Evolutionary conservation across 257 asterid species (phyloP).

Genomic region (Solanum medicagineum): DNA sequence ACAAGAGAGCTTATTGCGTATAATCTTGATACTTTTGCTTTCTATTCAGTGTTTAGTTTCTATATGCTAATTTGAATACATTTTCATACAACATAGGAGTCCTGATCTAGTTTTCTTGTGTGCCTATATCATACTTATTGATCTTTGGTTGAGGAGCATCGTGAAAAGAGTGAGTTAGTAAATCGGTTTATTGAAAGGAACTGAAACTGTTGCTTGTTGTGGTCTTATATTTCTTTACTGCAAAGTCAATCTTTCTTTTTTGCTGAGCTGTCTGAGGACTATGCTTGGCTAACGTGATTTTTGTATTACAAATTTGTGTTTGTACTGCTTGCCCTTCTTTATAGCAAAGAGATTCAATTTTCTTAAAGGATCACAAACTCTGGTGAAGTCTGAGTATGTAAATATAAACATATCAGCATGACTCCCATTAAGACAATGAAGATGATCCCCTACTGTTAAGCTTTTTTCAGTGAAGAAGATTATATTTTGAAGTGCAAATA

Average conservation of each 20-base stretch:
- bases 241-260: background rate
- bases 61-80: background rate
- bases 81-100: background rate
- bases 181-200: background rate
- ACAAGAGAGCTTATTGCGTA: conserved; percentile 84
- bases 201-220: background rate
- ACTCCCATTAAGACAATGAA: background rate
- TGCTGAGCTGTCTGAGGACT: background rate
- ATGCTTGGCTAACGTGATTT: background rate
- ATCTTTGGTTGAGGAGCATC: background rate
- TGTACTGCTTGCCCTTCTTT: background rate
- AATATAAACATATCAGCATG: background rate
- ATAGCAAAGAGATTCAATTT: background rate
- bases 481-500: background rate
- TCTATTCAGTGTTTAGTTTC: background rate
- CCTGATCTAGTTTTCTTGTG: background rate
- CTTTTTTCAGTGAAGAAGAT: background rate
- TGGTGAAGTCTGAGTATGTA: background rate
- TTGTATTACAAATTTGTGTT: background rate
- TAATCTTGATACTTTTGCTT: background rate
- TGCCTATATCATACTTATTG: background rate
- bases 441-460: background rate
- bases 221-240: background rate
- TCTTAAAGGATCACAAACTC: background rate
- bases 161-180: background rate